phyloP scores from a whole-genome alignment of 257 asterid species.

The Plectranthus barbatus region DNA sequence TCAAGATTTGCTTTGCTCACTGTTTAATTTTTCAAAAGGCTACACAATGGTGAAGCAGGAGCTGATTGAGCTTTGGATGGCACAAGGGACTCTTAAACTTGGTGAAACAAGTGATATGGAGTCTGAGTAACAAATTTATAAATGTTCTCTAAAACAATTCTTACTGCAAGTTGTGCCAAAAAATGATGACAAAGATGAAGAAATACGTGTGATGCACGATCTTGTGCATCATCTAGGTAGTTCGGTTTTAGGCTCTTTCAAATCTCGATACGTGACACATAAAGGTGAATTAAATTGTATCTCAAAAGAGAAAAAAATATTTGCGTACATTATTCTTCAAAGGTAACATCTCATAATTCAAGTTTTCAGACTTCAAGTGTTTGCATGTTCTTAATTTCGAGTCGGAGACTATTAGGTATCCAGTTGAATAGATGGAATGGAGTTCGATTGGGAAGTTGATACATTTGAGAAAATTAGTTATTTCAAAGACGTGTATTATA shows the following conservation, averaged over 20 bases:
- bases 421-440: no score
- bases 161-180: conserved; percentile 20
- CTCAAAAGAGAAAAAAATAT: background rate
- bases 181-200: background rate
- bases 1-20: conserved; percentile 14
- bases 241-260: background rate
- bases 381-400: no score
- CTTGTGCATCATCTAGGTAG: conserved; percentile 26
- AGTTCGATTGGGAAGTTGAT: no score
- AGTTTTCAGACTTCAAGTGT: no score
- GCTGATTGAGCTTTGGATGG: no score
- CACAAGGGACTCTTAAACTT: no score
- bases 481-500: background rate
- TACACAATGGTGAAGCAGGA: no score
- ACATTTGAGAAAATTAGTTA: no score
- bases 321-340: conserved; percentile 7
- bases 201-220: conserved; percentile 12
- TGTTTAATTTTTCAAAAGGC: conserved; percentile 5
- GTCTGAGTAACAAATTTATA: background rate
- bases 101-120: background rate
- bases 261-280: background rate
- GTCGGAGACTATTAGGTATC: no score
- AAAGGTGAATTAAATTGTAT: background rate
- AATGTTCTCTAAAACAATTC: background rate
- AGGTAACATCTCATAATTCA: background rate